These are phyloP conservation scores for Paramarasmius palmivorus DNA, from an alignment of 1,284 basidiomycete species.

Conservation along the genomic window DNA sequence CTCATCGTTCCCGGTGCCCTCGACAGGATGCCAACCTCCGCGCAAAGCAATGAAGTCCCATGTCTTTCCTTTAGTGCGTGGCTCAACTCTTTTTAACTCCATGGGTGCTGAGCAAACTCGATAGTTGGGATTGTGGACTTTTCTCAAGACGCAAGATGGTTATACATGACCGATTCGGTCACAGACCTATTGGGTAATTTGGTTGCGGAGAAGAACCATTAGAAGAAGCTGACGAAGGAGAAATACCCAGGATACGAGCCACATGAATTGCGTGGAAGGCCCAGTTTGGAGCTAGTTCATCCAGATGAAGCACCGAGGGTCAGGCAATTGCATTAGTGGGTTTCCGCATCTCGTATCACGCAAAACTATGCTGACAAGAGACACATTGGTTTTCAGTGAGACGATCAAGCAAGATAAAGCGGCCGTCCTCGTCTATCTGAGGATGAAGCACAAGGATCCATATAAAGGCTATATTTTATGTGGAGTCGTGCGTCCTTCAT, in stretches of 20 bases:
- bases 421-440: constrained; percentile 71
- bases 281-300: constrained; percentile 71
- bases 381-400: constrained; percentile 42
- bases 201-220: constrained; percentile 17
- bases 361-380: constrained; percentile 7
- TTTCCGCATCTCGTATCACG: constrained; percentile 8
- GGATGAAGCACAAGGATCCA: constrained; percentile 73
- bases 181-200: constrained; percentile 63
- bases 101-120: constrained; percentile 8
- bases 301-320: constrained; percentile 70
- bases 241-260: constrained; percentile 62
- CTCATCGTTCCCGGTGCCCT: too few relatives aligned
- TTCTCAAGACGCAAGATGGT: constrained; percentile 68
- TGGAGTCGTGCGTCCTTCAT: constrained; percentile 54
- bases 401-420: constrained; percentile 76
- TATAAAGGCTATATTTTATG: constrained; percentile 72
- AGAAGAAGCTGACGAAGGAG: background rate
- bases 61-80: constrained; percentile 71
- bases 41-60: constrained; percentile 25
- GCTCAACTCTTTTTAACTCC: constrained; percentile 8
- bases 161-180: constrained; percentile 70
- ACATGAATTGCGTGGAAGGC: constrained; percentile 61
- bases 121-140: constrained; percentile 76
- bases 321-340: constrained; percentile 66
- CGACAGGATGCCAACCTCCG: too few relatives aligned